A percentile compares a stretch with the other conserved stretches of the same genome.
These are phyloP conservation scores for Tetrapisispora iriomotensis DNA, from an alignment of 805 yeast species.

Conservation along the genomic window DNA sequence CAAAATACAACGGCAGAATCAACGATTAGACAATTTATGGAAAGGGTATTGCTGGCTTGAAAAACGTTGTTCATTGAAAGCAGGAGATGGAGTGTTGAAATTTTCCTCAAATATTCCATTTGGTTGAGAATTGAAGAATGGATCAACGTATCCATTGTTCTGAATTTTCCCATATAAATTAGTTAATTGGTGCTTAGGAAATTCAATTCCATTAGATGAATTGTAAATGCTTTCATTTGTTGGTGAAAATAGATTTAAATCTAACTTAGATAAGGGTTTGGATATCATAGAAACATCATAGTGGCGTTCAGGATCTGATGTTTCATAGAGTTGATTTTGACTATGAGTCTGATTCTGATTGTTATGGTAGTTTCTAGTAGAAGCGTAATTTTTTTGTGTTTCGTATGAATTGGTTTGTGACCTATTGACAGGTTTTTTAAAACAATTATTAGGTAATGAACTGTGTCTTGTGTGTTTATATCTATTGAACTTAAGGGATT, in stretches of 20 bases:
- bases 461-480: conserved; percentile 27
- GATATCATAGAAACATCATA: background rate
- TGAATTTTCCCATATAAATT: background rate
- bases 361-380: background rate
- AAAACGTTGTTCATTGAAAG: background rate
- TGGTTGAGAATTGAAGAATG: background rate
- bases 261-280: background rate
- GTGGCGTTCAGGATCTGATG: too few species aligned
- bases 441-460: conserved; percentile 27
- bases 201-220: background rate
- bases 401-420: background rate
- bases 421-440: conserved; percentile 9
- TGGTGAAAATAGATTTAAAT: conserved; percentile 1
- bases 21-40: background rate
- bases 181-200: background rate
- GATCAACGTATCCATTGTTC: too few species aligned
- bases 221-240: conserved; percentile 1
- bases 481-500: background rate
- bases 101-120: background rate
- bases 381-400: too few species aligned
- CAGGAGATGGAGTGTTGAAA: background rate
- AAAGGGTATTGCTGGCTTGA: background rate
- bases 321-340: background rate
- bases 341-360: background rate
- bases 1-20: too few species aligned